phyloP scores from a whole-genome alignment of 2,329 filamentous ascomycete genomes.

The Calonectria pteridis region DNA sequence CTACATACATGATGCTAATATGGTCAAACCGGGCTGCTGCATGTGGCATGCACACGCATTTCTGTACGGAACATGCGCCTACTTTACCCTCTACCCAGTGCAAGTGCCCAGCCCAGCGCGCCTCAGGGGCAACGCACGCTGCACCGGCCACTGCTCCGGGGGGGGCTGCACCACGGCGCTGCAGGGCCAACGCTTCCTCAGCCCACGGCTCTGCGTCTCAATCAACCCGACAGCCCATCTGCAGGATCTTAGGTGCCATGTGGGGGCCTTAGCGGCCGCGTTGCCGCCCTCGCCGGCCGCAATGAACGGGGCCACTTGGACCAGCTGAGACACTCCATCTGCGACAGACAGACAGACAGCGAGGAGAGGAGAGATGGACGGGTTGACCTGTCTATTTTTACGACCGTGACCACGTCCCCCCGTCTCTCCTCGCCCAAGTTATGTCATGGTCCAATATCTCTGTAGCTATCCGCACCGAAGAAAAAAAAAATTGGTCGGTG shows the following conservation, averaged over 20 bases:
- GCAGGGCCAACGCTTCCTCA: not conserved
- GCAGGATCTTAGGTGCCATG: constrained; percentile 35
- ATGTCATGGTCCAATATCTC: not conserved
- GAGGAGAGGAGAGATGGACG: not conserved
- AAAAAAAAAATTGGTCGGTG: not conserved
- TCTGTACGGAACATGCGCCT: not conserved
- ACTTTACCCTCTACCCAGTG: no score
- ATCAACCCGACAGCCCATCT: constrained; percentile 12
- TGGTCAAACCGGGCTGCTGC: not conserved
- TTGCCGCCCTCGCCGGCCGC: constrained; percentile 5
- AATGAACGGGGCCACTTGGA: constrained; percentile 16
- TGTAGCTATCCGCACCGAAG: not conserved
- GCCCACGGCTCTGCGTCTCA: constrained; percentile 11
- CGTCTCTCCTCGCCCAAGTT: not conserved
- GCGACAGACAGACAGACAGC: no score
- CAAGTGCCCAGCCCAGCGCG: not conserved
- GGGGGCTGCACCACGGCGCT: not conserved
- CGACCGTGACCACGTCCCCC: not conserved
- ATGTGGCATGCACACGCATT: not conserved
- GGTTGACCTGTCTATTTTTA: constrained; percentile 13
- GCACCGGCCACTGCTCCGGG: not conserved
- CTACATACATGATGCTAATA: not conserved
- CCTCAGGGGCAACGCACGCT: not conserved
- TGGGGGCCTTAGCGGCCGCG: constrained; percentile 7
- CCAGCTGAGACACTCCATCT: constrained; percentile 39